Evolutionary conservation across 495 filamentous ascomycete genomes (phyloP).

Genomic region (Tuber aestivum): DNA sequence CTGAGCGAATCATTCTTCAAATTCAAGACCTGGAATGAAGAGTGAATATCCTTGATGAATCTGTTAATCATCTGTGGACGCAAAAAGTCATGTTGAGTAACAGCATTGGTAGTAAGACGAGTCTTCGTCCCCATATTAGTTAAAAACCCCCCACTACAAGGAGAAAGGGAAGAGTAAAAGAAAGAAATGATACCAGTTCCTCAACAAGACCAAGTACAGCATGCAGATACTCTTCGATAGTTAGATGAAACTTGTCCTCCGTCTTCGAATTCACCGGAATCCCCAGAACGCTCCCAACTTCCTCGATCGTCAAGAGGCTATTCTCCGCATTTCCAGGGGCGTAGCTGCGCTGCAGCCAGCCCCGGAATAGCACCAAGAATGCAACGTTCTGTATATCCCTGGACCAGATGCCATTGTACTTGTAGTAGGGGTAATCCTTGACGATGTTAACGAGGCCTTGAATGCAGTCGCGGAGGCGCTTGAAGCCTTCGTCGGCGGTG

Average conservation of each 20-base stretch:
- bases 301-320: slow-evolving; percentile 75
- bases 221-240: slow-evolving; percentile 93
- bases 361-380: slow-evolving; percentile 35
- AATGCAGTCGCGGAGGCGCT: slow-evolving; percentile 53
- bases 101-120: slow-evolving; percentile 89
- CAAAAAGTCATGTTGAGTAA: slow-evolving; percentile 82
- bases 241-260: slow-evolving; percentile 83
- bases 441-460: slow-evolving; percentile 61
- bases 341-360: slow-evolving; percentile 37
- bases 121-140: slow-evolving; percentile 48
- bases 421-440: slow-evolving; percentile 88
- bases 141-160: neutral
- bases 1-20: slow-evolving; percentile 91
- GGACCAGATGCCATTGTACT: slow-evolving; percentile 81
- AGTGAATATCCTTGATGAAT: slow-evolving; percentile 92
- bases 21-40: slow-evolving; percentile 93
- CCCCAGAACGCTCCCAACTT: slow-evolving; percentile 69
- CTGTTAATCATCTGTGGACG: slow-evolving; percentile 76
- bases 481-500: slow-evolving; percentile 54
- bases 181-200: slow-evolving; percentile 60
- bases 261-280: slow-evolving; percentile 95
- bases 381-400: slow-evolving; percentile 72
- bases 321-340: slow-evolving; percentile 31
- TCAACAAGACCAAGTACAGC: slow-evolving; percentile 79
- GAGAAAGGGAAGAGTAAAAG: slow-evolving; percentile 11